Conservation (phyloP, 2,329 filamentous ascomycete genomes). For the Cladorrhinum sp. region DNA sequence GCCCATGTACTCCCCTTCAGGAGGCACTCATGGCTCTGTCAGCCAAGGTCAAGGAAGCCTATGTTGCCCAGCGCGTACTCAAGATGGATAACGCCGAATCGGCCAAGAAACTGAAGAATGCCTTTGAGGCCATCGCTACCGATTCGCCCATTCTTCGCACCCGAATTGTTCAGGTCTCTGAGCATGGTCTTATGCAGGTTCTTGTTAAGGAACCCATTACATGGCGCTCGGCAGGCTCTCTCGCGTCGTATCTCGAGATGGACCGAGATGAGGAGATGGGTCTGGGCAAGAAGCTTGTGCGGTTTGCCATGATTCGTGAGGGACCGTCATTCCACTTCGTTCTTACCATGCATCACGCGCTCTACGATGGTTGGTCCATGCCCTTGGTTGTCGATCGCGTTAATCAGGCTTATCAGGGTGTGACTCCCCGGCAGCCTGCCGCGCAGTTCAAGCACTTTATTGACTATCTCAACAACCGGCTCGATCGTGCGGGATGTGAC, state of each 20-base stretch:
- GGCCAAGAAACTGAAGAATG: conserved; percentile 39
- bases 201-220: conserved; percentile 41
- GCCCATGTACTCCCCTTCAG: conserved; percentile 54
- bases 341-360: conserved; percentile 52
- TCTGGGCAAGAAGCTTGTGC: conserved; percentile 45
- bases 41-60: conserved; percentile 48
- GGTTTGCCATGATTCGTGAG: conserved; percentile 43
- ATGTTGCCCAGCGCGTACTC: conserved; percentile 50
- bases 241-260: conserved; percentile 38
- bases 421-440: conserved; percentile 35
- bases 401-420: conserved; percentile 42
- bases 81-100: conserved; percentile 38
- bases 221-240: conserved; percentile 33
- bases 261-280: conserved; percentile 42
- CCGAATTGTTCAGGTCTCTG: conserved; percentile 46
- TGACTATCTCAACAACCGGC: conserved; percentile 39
- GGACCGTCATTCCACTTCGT: conserved; percentile 42
- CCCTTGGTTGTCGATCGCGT: conserved; percentile 48
- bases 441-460: conserved; percentile 41
- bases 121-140: conserved; percentile 44
- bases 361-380: conserved; percentile 59
- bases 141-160: conserved; percentile 41
- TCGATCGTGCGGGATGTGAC: conserved; percentile 41
- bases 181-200: conserved; percentile 46
- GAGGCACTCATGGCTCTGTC: conserved; percentile 54